phyloP scores from a whole-genome alignment of 2,329 filamentous ascomycete species.

The Verticillium nubilum region DNA sequence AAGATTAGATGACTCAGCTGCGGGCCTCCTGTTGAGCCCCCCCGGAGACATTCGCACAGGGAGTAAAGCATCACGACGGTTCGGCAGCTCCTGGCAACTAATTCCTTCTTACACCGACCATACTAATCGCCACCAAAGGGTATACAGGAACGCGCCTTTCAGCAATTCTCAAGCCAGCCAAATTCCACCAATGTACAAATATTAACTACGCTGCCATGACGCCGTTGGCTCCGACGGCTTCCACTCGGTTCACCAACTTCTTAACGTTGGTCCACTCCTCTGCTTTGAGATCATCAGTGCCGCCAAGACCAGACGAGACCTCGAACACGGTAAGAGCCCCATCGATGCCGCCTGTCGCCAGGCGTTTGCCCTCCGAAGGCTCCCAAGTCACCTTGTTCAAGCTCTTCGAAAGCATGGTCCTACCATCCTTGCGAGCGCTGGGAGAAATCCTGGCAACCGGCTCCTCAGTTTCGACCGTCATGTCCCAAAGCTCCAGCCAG shows the following conservation, averaged over 20 bases:
- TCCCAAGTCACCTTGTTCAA: constrained; percentile 96
- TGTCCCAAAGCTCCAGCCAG: constrained; percentile 89
- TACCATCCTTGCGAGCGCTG: constrained; percentile 56
- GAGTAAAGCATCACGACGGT: neutral
- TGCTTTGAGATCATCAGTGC: constrained; percentile 73
- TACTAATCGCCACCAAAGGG: neutral
- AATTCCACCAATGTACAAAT: neutral
- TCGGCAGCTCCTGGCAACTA: neutral
- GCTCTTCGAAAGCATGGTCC: constrained; percentile 72
- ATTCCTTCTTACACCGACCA: neutral
- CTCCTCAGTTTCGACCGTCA: constrained; percentile 87
- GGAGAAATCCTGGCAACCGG: constrained; percentile 78
- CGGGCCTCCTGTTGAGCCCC: neutral
- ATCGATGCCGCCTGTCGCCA: constrained; percentile 89
- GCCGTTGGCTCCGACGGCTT: constrained; percentile 52
- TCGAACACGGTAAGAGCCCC: constrained; percentile 90
- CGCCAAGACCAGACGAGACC: constrained; percentile 75
- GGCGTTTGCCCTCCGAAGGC: constrained; percentile 74
- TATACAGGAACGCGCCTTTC: constrained; percentile 12
- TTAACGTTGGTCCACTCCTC: constrained; percentile 95
- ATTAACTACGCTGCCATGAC: constrained; percentile 29
- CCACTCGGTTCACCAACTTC: constrained; percentile 74
- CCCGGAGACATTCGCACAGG: neutral
- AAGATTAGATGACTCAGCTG: constrained; percentile 7
- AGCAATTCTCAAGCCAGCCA: constrained; percentile 1